Evolutionary conservation across 192 early-diverging fungal genomes (phyloP), one percentile per base, ranked within the genome.

Genomic region (Dispira parvispora): DNA sequence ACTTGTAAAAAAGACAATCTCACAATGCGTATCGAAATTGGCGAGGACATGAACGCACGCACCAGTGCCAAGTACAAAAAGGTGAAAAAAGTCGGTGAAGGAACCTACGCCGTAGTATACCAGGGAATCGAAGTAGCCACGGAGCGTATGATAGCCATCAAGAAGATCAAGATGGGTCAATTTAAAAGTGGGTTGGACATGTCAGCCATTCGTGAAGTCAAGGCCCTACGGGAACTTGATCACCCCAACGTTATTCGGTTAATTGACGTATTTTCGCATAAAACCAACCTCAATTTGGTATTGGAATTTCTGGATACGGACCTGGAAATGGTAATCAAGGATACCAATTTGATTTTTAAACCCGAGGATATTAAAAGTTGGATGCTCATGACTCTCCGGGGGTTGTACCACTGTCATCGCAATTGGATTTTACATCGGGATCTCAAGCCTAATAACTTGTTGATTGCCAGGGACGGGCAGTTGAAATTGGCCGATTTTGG

Each of bases 401-500:
- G 96, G 18, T 78, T 96, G 26, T 81, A 91, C 61, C 91, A 94
- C 65, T 91, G 88, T 70, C 96, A 99, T 70, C 68, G 80, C 2
- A 87, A 85, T 63, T 95, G 86, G 81, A 79, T 97, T 28, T 70
- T 97, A 45, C 96, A 99, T 62, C 75, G 95, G 56, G 89, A 91
- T 80, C 79, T 91, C 76, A 91, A 91, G 67, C 89, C 89, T 52
- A 89, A 89, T 73, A 91, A 91, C 63, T 83, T 90, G 73, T 66
- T 88, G 42, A 76, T 91, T 62, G 85, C 83, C 0, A 76, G 75
- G 3, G 85, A 93, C 68, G 96, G 96, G 8, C 83, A 90, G 65
- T 73, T 99, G 28, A 99, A 99, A 67, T 74, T 99, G 73, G 96
- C 91, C 0, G 96, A 99, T 89, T 99, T 99, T 71, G 96, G 96